These are phyloP conservation scores for Macroventuria anomochaeta DNA, from an alignment of 2,329 filamentous ascomycete species.

Conservation along the genomic window DNA sequence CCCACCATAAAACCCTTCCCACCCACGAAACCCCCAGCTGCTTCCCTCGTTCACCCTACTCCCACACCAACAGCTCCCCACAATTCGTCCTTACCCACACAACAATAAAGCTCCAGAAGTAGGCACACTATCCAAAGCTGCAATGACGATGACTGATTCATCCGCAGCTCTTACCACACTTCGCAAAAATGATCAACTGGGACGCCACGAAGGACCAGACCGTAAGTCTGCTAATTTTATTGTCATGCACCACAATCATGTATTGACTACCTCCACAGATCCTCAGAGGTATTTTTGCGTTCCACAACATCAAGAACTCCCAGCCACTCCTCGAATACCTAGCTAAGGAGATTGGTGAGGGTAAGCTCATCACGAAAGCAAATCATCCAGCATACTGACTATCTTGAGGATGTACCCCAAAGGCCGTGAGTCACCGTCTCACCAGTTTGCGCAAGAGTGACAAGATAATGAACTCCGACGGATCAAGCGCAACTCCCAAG, in stretches of 20 bases:
- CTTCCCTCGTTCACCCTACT: background rate
- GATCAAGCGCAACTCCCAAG: background rate
- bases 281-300: slow-evolving; percentile 9
- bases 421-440: slow-evolving; percentile 34
- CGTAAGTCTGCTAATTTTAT: background rate
- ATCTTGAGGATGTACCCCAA: slow-evolving; percentile 32
- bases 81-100: background rate
- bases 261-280: background rate
- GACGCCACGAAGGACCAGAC: background rate
- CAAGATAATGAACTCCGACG: background rate
- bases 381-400: background rate
- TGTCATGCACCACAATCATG: no score
- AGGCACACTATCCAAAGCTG: background rate
- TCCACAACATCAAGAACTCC: slow-evolving; percentile 9
- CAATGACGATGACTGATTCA: background rate
- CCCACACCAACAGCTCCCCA: background rate
- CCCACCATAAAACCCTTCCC: background rate
- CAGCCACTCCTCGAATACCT: background rate
- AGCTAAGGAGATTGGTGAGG: background rate
- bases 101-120: background rate
- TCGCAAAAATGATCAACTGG: slow-evolving; percentile 10
- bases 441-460: slow-evolving; percentile 25
- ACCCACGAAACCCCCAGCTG: background rate
- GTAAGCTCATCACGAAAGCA: background rate
- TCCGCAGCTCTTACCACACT: background rate